Conservation (phyloP, 2,329 filamentous ascomycete species). For the Pseudogymnoascus sp. region DNA sequence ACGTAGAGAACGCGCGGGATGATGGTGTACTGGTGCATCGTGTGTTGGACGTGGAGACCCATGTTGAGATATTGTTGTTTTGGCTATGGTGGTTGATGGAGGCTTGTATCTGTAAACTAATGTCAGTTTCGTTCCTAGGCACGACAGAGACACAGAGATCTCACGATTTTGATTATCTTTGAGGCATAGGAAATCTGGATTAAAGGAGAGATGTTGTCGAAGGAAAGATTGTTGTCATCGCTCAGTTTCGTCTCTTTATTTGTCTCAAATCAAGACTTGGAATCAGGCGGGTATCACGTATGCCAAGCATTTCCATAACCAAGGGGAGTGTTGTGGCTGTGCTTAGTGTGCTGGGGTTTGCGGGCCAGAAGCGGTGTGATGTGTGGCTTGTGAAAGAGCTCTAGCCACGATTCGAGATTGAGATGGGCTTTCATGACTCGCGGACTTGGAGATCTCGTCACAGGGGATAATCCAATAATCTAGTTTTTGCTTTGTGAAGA, state of each 20-base stretch:
- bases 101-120: not conserved
- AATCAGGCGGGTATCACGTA: not conserved
- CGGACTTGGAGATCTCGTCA: not conserved
- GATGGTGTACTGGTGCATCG: conserved; percentile 18
- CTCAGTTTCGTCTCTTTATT: not conserved
- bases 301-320: not conserved
- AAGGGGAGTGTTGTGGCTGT: not conserved
- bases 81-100: not conserved
- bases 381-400: not conserved
- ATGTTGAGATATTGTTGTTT: conserved; percentile 8
- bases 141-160: not conserved
- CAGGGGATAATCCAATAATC: not conserved
- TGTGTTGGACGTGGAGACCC: conserved; percentile 11
- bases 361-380: not conserved
- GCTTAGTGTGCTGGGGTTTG: not conserved
- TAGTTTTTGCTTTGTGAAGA: not conserved
- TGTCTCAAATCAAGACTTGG: not conserved
- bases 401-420: not conserved
- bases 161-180: not conserved
- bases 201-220: not conserved
- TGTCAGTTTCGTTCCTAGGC: not conserved
- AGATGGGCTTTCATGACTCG: not conserved
- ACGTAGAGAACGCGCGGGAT: conserved; percentile 18
- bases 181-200: not conserved
- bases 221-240: not conserved